These are phyloP conservation scores for Moringa oleifera DNA, from an alignment of 345 rosid species.

Conservation along the genomic window DNA sequence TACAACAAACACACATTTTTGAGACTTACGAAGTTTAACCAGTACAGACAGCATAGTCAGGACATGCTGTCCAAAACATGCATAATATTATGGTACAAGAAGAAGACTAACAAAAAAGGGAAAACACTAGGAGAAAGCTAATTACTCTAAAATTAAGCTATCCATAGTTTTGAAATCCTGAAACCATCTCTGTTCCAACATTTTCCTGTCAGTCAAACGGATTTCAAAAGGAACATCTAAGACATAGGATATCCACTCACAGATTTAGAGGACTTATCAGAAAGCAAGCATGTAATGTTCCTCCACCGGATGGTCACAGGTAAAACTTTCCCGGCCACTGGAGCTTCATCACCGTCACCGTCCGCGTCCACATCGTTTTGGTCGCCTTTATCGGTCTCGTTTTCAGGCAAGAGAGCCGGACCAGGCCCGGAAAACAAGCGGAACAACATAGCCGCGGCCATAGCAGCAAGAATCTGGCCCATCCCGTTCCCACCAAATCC, in stretches of 20 bases:
- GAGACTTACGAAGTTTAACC: too few species aligned
- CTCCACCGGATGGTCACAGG: constrained; percentile 82
- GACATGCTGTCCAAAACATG: too few species aligned
- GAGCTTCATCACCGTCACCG: constrained; percentile 34
- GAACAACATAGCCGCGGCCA: constrained; percentile 70
- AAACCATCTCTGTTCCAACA: not conserved
- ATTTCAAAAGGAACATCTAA: not conserved
- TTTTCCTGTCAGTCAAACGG: constrained; percentile 15
- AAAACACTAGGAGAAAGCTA: not conserved
- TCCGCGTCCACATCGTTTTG: constrained; percentile 11
- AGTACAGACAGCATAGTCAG: too few species aligned
- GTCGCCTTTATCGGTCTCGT: constrained; percentile 34
- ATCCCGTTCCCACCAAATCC: constrained; percentile 67
- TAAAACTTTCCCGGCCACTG: constrained; percentile 36
- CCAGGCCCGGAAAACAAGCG: constrained; percentile 81
- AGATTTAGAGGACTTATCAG: constrained; percentile 67
- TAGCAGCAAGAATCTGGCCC: constrained; percentile 63
- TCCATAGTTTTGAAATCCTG: not conserved
- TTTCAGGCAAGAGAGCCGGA: constrained; percentile 53
- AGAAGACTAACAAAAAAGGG: not conserved
- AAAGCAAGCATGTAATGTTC: constrained; percentile 76
- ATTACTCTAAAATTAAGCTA: not conserved
- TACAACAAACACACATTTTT: too few species aligned
- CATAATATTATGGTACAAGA: not conserved
- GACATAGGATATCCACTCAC: constrained; percentile 31